These are phyloP conservation scores for Periconia macrospinosa DNA, from an alignment of 2,329 filamentous ascomycete species.

Conservation along the genomic window DNA sequence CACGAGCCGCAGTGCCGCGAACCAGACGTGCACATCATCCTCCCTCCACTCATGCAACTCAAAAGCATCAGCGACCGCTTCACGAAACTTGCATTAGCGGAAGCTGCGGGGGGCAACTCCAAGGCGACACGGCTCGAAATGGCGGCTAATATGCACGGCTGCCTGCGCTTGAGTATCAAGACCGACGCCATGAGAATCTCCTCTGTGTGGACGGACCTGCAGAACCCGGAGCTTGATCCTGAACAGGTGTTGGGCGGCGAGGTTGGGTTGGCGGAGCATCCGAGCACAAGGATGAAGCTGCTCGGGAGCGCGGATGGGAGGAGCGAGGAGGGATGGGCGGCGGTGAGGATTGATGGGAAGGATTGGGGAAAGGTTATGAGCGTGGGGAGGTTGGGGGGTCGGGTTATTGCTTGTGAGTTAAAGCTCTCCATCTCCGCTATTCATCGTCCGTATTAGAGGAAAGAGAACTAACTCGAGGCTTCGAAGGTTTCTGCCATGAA, in stretches of 20 bases:
- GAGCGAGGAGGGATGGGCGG: constrained; percentile 83
- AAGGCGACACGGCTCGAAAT: constrained; percentile 69
- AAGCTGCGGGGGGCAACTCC: constrained; percentile 28
- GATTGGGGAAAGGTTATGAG: constrained; percentile 96
- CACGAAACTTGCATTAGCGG: constrained; percentile 69
- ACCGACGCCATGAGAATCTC: constrained; percentile 85
- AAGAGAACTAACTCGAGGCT: constrained; percentile 15
- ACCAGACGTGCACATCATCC: constrained; percentile 89
- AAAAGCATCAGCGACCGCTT: constrained; percentile 96
- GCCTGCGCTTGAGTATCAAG: constrained; percentile 74
- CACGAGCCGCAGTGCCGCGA: constrained; percentile 90
- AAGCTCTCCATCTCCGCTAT: neutral
- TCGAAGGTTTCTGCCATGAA: constrained; percentile 69
- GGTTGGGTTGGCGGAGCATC: constrained; percentile 72
- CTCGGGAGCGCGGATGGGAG: constrained; percentile 59
- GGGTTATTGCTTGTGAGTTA: constrained; percentile 82
- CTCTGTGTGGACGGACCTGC: constrained; percentile 81
- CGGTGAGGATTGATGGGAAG: constrained; percentile 85
- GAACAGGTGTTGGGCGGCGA: constrained; percentile 68
- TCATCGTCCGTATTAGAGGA: neutral
- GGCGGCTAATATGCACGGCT: constrained; percentile 92
- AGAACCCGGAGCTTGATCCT: constrained; percentile 86
- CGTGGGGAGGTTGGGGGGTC: constrained; percentile 83
- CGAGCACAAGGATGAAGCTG: constrained; percentile 74
- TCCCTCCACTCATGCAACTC: constrained; percentile 83